Conservation (phyloP, 345 rosid genomes). For the Odontarrhena argentea region DNA sequence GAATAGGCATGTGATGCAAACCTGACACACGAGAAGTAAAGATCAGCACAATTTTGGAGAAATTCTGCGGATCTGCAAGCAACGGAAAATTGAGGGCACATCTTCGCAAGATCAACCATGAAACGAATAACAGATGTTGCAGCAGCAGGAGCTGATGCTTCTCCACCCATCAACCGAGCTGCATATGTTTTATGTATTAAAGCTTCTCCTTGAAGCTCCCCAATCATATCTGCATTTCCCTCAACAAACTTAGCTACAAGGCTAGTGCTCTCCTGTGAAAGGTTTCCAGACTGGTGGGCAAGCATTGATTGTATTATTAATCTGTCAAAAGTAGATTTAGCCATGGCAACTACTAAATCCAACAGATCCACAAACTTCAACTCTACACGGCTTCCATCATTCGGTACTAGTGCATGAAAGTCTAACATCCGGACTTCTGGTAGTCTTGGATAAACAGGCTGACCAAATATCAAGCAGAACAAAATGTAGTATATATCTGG, state of each 20-base stretch:
- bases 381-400: constrained; percentile 67
- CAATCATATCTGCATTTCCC: constrained; percentile 70
- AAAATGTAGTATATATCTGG: constrained; percentile 93
- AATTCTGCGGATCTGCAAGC: constrained; percentile 79
- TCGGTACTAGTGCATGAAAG: constrained; percentile 88
- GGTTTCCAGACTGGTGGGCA: constrained; percentile 82
- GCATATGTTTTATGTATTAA: constrained; percentile 97
- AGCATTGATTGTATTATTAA: constrained; percentile 71
- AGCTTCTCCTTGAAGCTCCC: constrained; percentile 98
- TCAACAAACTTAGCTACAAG: constrained; percentile 83
- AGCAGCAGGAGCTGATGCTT: constrained; percentile 95
- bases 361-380: constrained; percentile 82
- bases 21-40: constrained; percentile 92
- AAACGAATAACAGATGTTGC: constrained; percentile 88
- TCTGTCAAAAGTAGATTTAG: constrained; percentile 86
- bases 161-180: constrained; percentile 91
- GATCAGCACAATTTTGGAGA: constrained; percentile 84
- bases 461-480: constrained; percentile 87
- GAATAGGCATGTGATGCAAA: constrained; percentile 45
- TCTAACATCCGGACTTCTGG: constrained; percentile 99
- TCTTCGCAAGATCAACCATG: constrained; percentile 96
- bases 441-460: constrained; percentile 84
- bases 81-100: constrained; percentile 86
- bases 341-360: constrained; percentile 87
- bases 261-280: constrained; percentile 71